Evolutionary conservation across 2,329 filamentous ascomycete species (phyloP).

Genomic region (Phyllosticta citribraziliensis): DNA sequence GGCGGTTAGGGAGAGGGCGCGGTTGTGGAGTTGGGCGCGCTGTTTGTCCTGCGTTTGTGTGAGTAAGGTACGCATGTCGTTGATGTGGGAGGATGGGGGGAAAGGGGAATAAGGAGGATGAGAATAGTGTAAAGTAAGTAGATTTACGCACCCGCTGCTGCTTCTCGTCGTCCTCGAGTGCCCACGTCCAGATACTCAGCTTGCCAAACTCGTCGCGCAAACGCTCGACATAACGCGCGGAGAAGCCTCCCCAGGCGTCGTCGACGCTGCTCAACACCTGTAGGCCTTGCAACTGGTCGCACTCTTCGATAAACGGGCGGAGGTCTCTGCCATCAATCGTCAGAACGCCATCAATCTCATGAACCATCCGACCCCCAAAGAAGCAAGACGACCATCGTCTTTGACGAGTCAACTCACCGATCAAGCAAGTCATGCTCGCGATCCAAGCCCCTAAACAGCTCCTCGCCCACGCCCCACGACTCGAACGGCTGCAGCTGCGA

Average conservation of each 20-base stretch:
- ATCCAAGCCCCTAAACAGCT: slow-evolving; percentile 34
- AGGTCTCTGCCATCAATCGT: slow-evolving; percentile 45
- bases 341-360: background rate
- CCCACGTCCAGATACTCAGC: slow-evolving; percentile 77
- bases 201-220: slow-evolving; percentile 76
- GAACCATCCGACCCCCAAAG: too few relatives aligned
- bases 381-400: too few relatives aligned
- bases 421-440: slow-evolving; percentile 76
- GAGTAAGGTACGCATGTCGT: slow-evolving; percentile 1
- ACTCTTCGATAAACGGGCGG: slow-evolving; percentile 81
- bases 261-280: slow-evolving; percentile 51
- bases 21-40: slow-evolving; percentile 59
- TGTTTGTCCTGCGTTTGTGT: slow-evolving; percentile 44
- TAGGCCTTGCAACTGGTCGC: slow-evolving; percentile 81
- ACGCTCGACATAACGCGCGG: slow-evolving; percentile 44
- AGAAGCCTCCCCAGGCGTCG: slow-evolving; percentile 42
- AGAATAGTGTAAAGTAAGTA: too few relatives aligned
- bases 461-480: slow-evolving; percentile 41
- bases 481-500: slow-evolving; percentile 76
- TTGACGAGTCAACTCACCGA: slow-evolving; percentile 32
- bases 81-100: slow-evolving; percentile 7
- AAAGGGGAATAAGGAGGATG: background rate
- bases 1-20: slow-evolving; percentile 59
- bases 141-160: background rate
- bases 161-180: slow-evolving; percentile 51